Evolutionary conservation across 1,284 basidiomycete species (phyloP), one percentile per base, ranked within the genome.

Genomic region (Sparassis latifolia): DNA sequence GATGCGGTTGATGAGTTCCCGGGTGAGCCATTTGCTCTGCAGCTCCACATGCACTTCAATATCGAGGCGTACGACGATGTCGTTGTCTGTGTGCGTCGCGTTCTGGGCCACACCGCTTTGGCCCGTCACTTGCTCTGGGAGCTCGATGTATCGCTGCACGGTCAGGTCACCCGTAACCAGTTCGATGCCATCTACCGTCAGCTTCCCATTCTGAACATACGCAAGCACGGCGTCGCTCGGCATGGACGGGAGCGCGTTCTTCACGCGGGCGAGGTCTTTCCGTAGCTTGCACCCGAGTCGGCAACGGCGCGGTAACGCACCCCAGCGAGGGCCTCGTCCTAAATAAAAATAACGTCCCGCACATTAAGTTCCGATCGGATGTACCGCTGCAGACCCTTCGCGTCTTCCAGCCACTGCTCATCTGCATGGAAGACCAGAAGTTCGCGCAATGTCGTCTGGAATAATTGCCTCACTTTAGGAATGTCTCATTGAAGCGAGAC

Each of bases 351-450:
- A 57, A 99, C 74, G 58, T 92, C 86, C 47, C 92, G 90, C 49
- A 99, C 84, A 71, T 99, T 99, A 64, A 99, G 85, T 70, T 99
- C 97, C 42, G 92, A 95, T 62, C 87, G 78, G 62, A 99, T 86
- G 74, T 99, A 99, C 48, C 84, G 77, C 61, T 92, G 84, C 50
- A 99, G 78, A 12, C 89, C 85, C 58, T 80, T 79, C 64, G 93
- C 86, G 65, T 99, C 97, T 45, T 82, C 81, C 52, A 97, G 79
- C 72, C 92, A 99, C 65, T 87, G 77, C 50, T 77, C 68, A 55
- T 94, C 86, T 41, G 89, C 82, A 69, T 99, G 95, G 89, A 96
- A 99, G 52, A 99, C 84, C 54, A 96, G 73, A 43, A 99, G 79
- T 67, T 97, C 94, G 65, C 89, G 92, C 53, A 99, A 76, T 1